phyloP scores from a whole-genome alignment of 2,329 filamentous ascomycete species.

The Colletotrichum gloeosporioides region DNA sequence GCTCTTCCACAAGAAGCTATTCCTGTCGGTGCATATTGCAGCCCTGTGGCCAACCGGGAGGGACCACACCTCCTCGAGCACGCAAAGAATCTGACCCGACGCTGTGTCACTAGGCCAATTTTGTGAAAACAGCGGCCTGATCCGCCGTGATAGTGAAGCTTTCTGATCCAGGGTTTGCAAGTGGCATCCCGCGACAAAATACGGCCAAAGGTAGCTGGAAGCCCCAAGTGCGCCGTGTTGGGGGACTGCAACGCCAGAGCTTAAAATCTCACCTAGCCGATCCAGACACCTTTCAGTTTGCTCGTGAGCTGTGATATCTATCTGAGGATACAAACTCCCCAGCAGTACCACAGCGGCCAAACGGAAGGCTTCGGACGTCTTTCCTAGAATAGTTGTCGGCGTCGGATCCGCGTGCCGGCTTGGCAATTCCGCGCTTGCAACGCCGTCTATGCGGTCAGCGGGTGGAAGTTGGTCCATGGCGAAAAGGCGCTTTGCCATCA shows the following conservation, averaged over 20 bases:
- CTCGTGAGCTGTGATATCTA: not conserved
- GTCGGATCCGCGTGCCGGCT: not conserved
- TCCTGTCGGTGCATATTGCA: not conserved
- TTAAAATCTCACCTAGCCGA: not conserved
- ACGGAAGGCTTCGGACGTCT: not conserved
- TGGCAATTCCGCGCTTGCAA: not conserved
- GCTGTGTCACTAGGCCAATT: not conserved
- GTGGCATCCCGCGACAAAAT: not conserved
- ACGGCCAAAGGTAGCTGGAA: not conserved
- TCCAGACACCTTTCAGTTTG: not conserved
- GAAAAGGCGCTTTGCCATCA: not conserved
- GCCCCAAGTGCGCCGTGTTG: not conserved
- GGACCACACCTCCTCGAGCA: not conserved
- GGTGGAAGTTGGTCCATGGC: not conserved
- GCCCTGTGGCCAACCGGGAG: not conserved
- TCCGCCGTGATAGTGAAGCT: not conserved
- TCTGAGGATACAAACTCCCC: not conserved
- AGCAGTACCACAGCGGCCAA: not conserved
- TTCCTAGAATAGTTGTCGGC: not conserved
- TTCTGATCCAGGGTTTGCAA: not conserved
- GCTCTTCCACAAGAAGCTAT: not conserved
- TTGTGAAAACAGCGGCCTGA: not conserved
- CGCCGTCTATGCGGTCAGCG: not conserved
- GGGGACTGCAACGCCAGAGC: not conserved
- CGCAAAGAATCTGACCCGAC: not conserved